phyloP scores from a whole-genome alignment of 805 yeast species.

The Starmerella stellata region DNA sequence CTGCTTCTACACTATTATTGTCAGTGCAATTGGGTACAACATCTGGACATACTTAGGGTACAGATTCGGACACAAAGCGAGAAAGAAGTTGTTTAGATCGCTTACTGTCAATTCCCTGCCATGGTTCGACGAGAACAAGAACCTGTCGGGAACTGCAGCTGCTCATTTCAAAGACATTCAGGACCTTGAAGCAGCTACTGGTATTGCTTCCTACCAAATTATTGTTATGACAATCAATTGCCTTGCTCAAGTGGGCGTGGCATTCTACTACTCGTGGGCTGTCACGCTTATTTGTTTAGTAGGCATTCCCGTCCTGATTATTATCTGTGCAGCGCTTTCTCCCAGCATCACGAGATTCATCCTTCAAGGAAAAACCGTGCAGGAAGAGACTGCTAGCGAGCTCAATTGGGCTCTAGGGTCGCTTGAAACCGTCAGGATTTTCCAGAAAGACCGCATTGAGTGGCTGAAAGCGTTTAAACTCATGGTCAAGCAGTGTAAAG shows the following conservation, averaged over 20 bases:
- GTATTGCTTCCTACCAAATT: slow-evolving; percentile 51
- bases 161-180: slow-evolving; percentile 33
- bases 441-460: slow-evolving; percentile 42
- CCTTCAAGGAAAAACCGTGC: slow-evolving; percentile 35
- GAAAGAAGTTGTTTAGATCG: slow-evolving; percentile 30
- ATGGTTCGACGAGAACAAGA: slow-evolving; percentile 47
- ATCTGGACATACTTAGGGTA: slow-evolving; percentile 61
- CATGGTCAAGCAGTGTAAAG: slow-evolving; percentile 26
- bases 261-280: slow-evolving; percentile 68
- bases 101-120: slow-evolving; percentile 31
- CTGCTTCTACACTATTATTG: slow-evolving; percentile 29
- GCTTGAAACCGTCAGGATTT: slow-evolving; percentile 41
- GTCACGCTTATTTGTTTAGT: slow-evolving; percentile 63
- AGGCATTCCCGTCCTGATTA: slow-evolving; percentile 47
- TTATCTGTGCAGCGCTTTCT: slow-evolving; percentile 35
- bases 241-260: slow-evolving; percentile 34
- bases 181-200: slow-evolving; percentile 14
- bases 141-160: slow-evolving; percentile 43
- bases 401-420: slow-evolving; percentile 55
- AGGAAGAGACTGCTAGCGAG: slow-evolving; percentile 39
- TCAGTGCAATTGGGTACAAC: slow-evolving; percentile 37
- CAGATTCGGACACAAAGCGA: slow-evolving; percentile 39
- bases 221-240: slow-evolving; percentile 52
- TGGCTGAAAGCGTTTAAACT: slow-evolving; percentile 25
- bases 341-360: slow-evolving; percentile 34